Evolutionary conservation across 2,329 filamentous ascomycete genomes (phyloP).

Genomic region (Zalaria obscura): DNA sequence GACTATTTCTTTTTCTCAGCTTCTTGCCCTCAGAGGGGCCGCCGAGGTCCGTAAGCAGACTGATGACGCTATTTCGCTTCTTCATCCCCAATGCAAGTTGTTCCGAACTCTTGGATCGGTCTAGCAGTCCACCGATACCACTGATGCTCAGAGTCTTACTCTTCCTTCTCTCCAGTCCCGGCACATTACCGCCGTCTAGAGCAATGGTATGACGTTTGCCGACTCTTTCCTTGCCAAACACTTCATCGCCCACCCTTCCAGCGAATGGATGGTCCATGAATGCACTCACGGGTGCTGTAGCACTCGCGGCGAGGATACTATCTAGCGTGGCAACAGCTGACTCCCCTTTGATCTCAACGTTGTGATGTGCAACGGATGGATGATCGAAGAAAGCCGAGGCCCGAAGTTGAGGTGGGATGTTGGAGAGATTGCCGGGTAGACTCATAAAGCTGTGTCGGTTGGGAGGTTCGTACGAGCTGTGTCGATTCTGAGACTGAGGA

Average conservation of each 20-base stretch:
- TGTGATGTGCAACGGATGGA: constrained; percentile 29
- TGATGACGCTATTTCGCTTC: constrained; percentile 16
- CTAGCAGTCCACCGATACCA: constrained; percentile 5
- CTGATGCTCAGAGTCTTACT: constrained; percentile 4
- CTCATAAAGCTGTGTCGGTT: constrained; percentile 23
- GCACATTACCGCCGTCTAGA: constrained; percentile 1
- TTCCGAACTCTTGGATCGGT: constrained; percentile 1
- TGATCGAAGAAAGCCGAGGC: constrained; percentile 85
- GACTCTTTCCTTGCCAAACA: constrained; percentile 38
- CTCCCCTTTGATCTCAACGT: constrained; percentile 49
- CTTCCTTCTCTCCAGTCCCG: neutral
- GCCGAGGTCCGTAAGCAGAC: constrained; percentile 16
- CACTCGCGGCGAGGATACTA: constrained; percentile 80
- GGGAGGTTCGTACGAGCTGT: constrained; percentile 3
- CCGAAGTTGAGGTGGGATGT: constrained; percentile 67
- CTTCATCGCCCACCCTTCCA: constrained; percentile 58
- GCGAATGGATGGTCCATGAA: constrained; percentile 83
- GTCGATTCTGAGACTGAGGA: constrained; percentile 2
- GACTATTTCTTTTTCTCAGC: constrained; percentile 18
- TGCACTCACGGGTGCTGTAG: constrained; percentile 72
- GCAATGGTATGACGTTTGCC: constrained; percentile 10
- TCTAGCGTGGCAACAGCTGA: constrained; percentile 85
- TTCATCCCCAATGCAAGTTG: constrained; percentile 6
- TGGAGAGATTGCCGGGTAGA: constrained; percentile 23
- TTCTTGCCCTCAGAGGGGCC: constrained; percentile 14